Conservation (phyloP, 768 basidiomycete genomes). For the Boletus reticuloceps region DNA sequence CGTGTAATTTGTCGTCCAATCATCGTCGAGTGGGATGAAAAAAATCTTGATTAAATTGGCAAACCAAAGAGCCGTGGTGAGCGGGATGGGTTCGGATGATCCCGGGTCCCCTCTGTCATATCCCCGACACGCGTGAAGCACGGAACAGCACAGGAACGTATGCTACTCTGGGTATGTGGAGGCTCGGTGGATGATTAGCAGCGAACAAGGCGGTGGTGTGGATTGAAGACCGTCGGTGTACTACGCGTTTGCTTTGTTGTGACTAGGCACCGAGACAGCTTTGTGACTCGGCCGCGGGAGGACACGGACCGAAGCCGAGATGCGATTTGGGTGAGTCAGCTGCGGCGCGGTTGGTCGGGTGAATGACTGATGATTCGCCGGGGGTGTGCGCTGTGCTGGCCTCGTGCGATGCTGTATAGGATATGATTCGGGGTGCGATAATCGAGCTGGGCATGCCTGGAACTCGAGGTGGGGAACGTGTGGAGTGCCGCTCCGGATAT, state of each 20-base stretch:
- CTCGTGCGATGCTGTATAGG: constrained; percentile 1
- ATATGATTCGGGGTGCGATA: constrained; percentile 29
- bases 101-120: not conserved
- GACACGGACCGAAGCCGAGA: constrained; percentile 5
- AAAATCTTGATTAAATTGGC: too few species aligned
- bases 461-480: constrained; percentile 34
- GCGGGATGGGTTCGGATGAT: not conserved
- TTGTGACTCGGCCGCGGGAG: not conserved
- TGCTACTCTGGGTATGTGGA: not conserved
- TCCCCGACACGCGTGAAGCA: not conserved
- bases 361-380: not conserved
- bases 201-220: constrained; percentile 6
- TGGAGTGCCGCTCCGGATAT: constrained; percentile 12
- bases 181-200: constrained; percentile 12
- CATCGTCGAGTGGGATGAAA: too few species aligned
- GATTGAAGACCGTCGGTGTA: not conserved
- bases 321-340: constrained; percentile 14
- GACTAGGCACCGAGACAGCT: not conserved
- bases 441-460: constrained; percentile 26
- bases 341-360: not conserved
- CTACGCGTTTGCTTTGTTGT: too few species aligned
- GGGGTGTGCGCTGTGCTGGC: constrained; percentile 1
- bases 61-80: constrained; percentile 6
- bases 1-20: too few species aligned
- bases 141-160: constrained; percentile 13